Percentiles rank a stretch among this genome's conserved stretches.
Evolutionary conservation across 345 rosid species (phyloP).

Genomic region (Citrus cavaleriei): DNA sequence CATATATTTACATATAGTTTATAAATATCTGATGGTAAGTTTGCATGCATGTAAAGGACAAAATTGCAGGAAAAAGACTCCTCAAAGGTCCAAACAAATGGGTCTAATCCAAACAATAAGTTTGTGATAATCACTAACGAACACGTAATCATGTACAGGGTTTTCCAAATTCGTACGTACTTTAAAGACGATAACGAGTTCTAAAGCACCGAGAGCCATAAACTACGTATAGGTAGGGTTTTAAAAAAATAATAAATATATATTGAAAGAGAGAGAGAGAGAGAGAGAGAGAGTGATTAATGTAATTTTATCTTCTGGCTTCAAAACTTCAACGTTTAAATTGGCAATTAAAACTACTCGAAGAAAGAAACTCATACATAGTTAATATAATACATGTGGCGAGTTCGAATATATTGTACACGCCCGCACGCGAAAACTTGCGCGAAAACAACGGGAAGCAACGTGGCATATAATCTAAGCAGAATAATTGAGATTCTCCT

Average conservation of each 20-base stretch:
- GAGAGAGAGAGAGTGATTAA: background rate
- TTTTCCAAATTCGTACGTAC: background rate
- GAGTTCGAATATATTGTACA: background rate
- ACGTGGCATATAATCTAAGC: slow-evolving; percentile 21
- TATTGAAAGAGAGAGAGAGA: too few relatives aligned
- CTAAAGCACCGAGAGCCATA: background rate
- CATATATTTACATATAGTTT: too few relatives aligned
- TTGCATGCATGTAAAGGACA: background rate
- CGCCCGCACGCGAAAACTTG: slow-evolving; percentile 6
- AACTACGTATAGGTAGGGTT: background rate
- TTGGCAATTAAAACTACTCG: background rate
- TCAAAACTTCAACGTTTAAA: background rate
- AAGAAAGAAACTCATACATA: background rate
- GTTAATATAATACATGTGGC: background rate
- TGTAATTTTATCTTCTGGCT: background rate
- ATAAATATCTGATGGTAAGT: background rate
- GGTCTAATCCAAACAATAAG: background rate
- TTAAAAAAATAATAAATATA: background rate
- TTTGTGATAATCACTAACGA: background rate
- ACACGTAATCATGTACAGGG: background rate
- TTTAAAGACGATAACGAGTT: background rate
- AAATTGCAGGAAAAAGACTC: background rate
- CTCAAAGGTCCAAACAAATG: background rate
- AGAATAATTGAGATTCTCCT: slow-evolving; percentile 9
- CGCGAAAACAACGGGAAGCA: slow-evolving; percentile 17